Percentiles rank a stretch among this genome's conserved stretches.
Evolutionary conservation across 2,329 filamentous ascomycete species (phyloP).

Genomic region (Helminthosporium solani): DNA sequence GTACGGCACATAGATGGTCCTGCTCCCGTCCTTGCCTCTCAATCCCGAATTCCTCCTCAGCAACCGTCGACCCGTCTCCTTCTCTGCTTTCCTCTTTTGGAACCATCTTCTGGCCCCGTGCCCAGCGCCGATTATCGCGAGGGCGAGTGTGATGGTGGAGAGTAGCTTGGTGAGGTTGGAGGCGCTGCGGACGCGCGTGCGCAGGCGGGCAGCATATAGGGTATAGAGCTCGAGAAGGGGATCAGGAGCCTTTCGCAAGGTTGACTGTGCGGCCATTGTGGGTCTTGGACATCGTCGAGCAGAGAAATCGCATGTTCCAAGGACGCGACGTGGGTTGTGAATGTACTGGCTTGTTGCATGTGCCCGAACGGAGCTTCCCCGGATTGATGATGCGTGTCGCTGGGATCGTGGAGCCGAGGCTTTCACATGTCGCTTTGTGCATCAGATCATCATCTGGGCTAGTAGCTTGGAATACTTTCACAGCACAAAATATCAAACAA

Average conservation of each 20-base stretch:
- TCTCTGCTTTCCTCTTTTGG: conserved; percentile 70
- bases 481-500: not conserved
- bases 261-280: conserved; percentile 84
- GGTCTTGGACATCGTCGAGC: conserved; percentile 28
- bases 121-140: conserved; percentile 75
- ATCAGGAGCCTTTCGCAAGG: conserved; percentile 56
- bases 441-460: not conserved
- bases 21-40: conserved; percentile 88
- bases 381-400: conserved; percentile 9
- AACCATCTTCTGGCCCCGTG: conserved; percentile 81
- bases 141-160: conserved; percentile 71
- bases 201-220: conserved; percentile 52
- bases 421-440: conserved; percentile 6
- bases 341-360: conserved; percentile 5
- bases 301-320: conserved; percentile 26
- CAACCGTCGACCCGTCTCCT: conserved; percentile 77
- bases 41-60: conserved; percentile 90
- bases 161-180: conserved; percentile 72
- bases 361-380: conserved; percentile 3
- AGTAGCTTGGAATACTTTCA: not conserved
- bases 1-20: conserved; percentile 94
- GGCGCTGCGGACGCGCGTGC: conserved; percentile 58
- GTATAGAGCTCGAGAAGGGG: conserved; percentile 49
- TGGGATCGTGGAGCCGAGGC: conserved; percentile 7
- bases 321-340: conserved; percentile 4